A percentile compares a stretch with the other conserved stretches of the same genome.
These are phyloP conservation scores for Dactylellina haptotyla DNA, from an alignment of 2,329 filamentous ascomycete species.

Conservation along the genomic window DNA sequence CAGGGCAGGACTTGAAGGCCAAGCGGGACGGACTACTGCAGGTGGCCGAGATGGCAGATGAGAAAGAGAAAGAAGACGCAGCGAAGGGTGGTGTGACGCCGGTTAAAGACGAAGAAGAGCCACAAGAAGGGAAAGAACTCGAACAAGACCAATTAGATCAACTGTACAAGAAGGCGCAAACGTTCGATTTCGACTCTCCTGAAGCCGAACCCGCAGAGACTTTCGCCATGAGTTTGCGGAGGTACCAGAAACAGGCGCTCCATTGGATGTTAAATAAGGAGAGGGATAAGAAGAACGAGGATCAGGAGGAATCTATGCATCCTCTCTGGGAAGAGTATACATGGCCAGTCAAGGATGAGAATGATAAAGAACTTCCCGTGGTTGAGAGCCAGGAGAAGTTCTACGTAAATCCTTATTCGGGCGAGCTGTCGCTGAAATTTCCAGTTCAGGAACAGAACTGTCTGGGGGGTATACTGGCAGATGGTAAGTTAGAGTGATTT, in stretches of 20 bases:
- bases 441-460: slow-evolving; percentile 95
- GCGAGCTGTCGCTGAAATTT: slow-evolving; percentile 89
- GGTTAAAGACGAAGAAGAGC: slow-evolving; percentile 68
- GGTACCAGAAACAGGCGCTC: slow-evolving; percentile 94
- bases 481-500: slow-evolving; percentile 63
- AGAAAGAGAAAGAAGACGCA: slow-evolving; percentile 69
- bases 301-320: slow-evolving; percentile 85
- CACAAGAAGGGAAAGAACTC: slow-evolving; percentile 87
- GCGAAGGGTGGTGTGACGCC: slow-evolving; percentile 31
- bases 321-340: slow-evolving; percentile 95
- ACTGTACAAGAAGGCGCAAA: slow-evolving; percentile 93
- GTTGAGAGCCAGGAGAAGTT: slow-evolving; percentile 77
- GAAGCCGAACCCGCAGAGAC: slow-evolving; percentile 82
- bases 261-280: slow-evolving; percentile 98
- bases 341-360: slow-evolving; percentile 87
- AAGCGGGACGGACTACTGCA: slow-evolving; percentile 77
- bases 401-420: slow-evolving; percentile 97
- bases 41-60: slow-evolving; percentile 88
- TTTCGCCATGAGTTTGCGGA: slow-evolving; percentile 83
- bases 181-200: slow-evolving; percentile 92
- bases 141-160: slow-evolving; percentile 95
- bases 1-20: slow-evolving; percentile 76
- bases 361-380: slow-evolving; percentile 77
- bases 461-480: slow-evolving; percentile 88
- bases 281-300: slow-evolving; percentile 72